A percentile compares a stretch with the other conserved stretches of the same genome.
phyloP scores from a whole-genome alignment of 495 filamentous ascomycete genomes.

The Articulospora tetracladia region DNA sequence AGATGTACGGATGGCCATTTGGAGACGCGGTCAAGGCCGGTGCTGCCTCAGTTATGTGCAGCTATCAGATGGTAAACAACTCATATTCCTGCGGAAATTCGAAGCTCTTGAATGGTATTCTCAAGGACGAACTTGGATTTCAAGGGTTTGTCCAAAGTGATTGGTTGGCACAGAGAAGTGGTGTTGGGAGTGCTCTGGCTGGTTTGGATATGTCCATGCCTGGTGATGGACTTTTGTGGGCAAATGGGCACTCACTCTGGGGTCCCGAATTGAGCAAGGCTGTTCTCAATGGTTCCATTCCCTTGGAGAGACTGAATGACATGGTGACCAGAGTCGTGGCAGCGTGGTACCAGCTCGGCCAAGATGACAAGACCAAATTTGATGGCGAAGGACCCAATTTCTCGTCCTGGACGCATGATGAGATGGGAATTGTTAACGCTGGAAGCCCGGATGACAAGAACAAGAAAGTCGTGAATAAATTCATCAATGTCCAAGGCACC shows the following conservation, averaged over 20 bases:
- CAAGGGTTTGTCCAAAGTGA: constrained; percentile 92
- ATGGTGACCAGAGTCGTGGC: constrained; percentile 93
- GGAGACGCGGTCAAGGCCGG: constrained; percentile 79
- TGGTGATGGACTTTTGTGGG: constrained; percentile 78
- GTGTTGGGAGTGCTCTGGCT: constrained; percentile 73
- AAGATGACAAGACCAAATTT: constrained; percentile 66
- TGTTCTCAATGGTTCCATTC: constrained; percentile 78
- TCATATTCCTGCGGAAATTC: constrained; percentile 90
- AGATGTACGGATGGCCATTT: constrained; percentile 90
- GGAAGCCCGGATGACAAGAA: constrained; percentile 54
- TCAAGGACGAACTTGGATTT: constrained; percentile 93
- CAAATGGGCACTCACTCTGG: constrained; percentile 75
- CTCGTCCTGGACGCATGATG: constrained; percentile 80
- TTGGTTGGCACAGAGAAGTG: constrained; percentile 86
- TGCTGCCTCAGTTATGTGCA: constrained; percentile 68
- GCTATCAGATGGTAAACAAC: constrained; percentile 88
- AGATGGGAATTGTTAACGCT: constrained; percentile 58
- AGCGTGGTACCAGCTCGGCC: constrained; percentile 85
- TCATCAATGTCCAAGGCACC: constrained; percentile 57
- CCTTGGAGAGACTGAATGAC: constrained; percentile 80
- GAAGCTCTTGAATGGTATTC: constrained; percentile 85
- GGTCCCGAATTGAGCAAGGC: constrained; percentile 72
- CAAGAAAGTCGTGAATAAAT: constrained; percentile 68
- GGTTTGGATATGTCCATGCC: constrained; percentile 97
- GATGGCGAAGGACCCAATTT: constrained; percentile 79